Evolutionary conservation across 805 yeast genomes (phyloP), one percentile per base, ranked within the genome.

Genomic region (Candida andamanensis): DNA sequence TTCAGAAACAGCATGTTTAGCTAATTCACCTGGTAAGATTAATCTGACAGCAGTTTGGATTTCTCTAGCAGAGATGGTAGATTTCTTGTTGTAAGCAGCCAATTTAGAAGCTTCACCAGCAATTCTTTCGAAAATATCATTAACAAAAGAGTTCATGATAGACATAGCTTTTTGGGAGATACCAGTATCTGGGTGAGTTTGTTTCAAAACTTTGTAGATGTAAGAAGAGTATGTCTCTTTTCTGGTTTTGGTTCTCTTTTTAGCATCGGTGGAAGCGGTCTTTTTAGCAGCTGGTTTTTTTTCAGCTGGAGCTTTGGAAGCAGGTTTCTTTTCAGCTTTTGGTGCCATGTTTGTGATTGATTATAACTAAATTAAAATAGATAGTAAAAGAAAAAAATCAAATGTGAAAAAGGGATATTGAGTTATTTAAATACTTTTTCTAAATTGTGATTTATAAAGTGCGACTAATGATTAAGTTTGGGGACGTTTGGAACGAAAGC

Each of bases 101-200:
- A 90, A 80, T 74, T 89, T 90, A 50, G 97, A 89, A 54, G 97
- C 96, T 76, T 89, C 97, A 55, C 90, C 70, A 54, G 97, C 97
- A 56, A 90, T 84, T 77, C 97, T 89, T 77, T 89, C 97, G 62
- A 89, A 90, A 63, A 89, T 86, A 71, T 90, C 97, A 74, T 87
- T 89, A 53, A 90, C 97, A 56, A 90, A 90, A 28, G 97, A 90
- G 84, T 90, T 90, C 90, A 90, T 81, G 67, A 90, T 90, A 48
- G 96, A 87, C 95, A 90, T 90, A 47, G 97, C 95, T 67, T 86
- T 85, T 73, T 87, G 95, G 54, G 97, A 89, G 65, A 90, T 90
- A 85, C 97, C 97, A 45, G 97, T 90, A 68, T 90, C 97, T 68
- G 97, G 97, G 72, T 90, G 97, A 43, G 97, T 89, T 78, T 90